A percentile compares a stretch with the other conserved stretches of the same genome.
Conservation (phyloP, 129 eudicot species). For the Tanacetum coccineum region DNA sequence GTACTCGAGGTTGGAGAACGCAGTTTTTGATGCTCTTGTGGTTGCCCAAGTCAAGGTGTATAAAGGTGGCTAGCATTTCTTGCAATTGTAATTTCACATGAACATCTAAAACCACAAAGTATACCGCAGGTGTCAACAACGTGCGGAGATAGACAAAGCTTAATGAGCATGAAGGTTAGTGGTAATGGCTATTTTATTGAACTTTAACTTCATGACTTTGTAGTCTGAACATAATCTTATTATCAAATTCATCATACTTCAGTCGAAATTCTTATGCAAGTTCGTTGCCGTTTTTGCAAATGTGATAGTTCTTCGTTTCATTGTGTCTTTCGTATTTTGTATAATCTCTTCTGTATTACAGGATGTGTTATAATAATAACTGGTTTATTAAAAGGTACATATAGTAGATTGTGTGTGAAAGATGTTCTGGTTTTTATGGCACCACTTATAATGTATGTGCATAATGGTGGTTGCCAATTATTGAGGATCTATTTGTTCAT, state of each 20-base stretch:
- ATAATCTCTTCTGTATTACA: too few relatives aligned
- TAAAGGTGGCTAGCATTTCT: constrained; percentile 9
- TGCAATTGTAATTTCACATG: background rate
- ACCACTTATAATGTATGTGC: too few relatives aligned
- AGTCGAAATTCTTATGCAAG: background rate
- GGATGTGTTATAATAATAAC: too few relatives aligned
- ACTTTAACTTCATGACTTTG: background rate
- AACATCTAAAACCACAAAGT: background rate
- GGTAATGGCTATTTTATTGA: background rate
- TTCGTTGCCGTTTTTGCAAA: background rate
- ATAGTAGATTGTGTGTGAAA: too few relatives aligned
- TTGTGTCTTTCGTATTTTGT: background rate
- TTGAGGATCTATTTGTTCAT: too few relatives aligned
- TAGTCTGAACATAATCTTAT: background rate
- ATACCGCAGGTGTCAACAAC: background rate
- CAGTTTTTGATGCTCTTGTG: too few relatives aligned
- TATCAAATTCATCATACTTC: background rate
- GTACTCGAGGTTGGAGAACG: too few relatives aligned
- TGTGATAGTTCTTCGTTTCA: background rate
- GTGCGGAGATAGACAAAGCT: background rate
- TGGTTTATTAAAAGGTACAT: too few relatives aligned
- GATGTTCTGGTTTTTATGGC: too few relatives aligned
- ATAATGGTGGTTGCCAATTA: too few relatives aligned
- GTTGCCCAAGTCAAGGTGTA: background rate
- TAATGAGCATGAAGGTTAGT: background rate